Evolutionary conservation across 1,284 basidiomycete genomes (phyloP), one percentile per base, ranked within the genome.

Genomic region (Takashimella tepidaria): DNA sequence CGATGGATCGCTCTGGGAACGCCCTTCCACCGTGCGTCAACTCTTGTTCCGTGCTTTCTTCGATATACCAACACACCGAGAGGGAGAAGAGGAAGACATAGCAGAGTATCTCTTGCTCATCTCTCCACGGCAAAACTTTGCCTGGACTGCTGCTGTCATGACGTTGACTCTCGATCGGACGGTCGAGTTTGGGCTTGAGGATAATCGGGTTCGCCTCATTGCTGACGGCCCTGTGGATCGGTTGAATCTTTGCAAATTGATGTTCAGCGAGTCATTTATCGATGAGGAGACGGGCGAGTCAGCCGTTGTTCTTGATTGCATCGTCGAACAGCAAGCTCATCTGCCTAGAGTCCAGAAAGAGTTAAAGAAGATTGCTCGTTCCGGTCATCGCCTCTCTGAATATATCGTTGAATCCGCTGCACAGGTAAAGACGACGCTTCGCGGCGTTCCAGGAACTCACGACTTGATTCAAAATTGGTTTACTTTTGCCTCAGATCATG

Each of bases 391-490:
- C 49, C 81, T 99, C 31, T 92, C 92, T 4, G 91, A 98, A 73
- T 88, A 88, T 16, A 92, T 98, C 64, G 87, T 97, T 43, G 85
- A 89, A 58, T 92, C 92, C 1, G 88, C 92, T 16, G 86, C 89
- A 60, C 82, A 87, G 53, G 89, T 97, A 11, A 84, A 87, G 21
- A 80, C 78, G 20, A 83, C 85, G 1, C 78, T 93, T 41, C 56
- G 61, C 5, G 79, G 82, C 16, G 80, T 84, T 0, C 76, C 78
- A 11, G 85, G 83, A 12, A 85, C 85, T 43, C 89, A 92, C 70
- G 95, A 97, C 59, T 78, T 98, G 41, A 82, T 97, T 54, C 91
- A 95, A 66, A 93, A 90, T 68, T 98, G 95, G 89, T 98, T 92
- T 69, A 79, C 85, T 42, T 98, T 98, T 69, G 92, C 93, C n/a